Evolutionary conservation across 192 early-diverging fungal genomes (phyloP).

Genomic region (Mortierella claussenii): DNA sequence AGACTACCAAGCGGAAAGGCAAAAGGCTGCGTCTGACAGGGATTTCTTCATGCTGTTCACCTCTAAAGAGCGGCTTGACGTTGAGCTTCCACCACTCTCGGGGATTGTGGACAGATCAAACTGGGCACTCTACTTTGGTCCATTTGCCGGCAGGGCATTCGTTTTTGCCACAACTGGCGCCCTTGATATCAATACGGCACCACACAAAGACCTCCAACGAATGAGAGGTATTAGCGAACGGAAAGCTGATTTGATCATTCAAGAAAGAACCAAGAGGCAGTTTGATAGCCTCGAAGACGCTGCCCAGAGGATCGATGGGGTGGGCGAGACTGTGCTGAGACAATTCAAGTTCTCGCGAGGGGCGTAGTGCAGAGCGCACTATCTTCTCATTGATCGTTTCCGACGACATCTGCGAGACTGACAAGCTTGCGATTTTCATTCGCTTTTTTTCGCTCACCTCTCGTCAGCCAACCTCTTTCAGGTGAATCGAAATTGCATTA

Average conservation of each 20-base stretch:
- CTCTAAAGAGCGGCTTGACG: constrained; percentile 13
- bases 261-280: constrained; percentile 19
- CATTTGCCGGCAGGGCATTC: constrained; percentile 48
- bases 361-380: too few species aligned
- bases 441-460: too few species aligned
- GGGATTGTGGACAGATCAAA: constrained; percentile 38
- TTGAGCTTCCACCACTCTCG: constrained; percentile 29
- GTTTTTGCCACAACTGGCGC: constrained; percentile 17
- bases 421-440: too few species aligned
- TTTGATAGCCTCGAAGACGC: constrained; percentile 36
- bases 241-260: constrained; percentile 12
- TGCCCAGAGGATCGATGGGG: constrained; percentile 1
- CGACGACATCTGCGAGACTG: too few species aligned
- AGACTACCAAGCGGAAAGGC: constrained; percentile 20
- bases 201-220: constrained; percentile 16
- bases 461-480: too few species aligned
- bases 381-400: too few species aligned
- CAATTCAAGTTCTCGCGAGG: constrained; percentile 14
- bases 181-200: constrained; percentile 23
- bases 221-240: constrained; percentile 19
- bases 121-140: constrained; percentile 36
- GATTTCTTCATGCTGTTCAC: constrained; percentile 51
- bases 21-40: constrained; percentile 34
- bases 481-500: too few species aligned
- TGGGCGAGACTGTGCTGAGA: constrained; percentile 8